Evolutionary conservation across 495 filamentous ascomycete species (phyloP).

Genomic region (Xylaria intraflava): DNA sequence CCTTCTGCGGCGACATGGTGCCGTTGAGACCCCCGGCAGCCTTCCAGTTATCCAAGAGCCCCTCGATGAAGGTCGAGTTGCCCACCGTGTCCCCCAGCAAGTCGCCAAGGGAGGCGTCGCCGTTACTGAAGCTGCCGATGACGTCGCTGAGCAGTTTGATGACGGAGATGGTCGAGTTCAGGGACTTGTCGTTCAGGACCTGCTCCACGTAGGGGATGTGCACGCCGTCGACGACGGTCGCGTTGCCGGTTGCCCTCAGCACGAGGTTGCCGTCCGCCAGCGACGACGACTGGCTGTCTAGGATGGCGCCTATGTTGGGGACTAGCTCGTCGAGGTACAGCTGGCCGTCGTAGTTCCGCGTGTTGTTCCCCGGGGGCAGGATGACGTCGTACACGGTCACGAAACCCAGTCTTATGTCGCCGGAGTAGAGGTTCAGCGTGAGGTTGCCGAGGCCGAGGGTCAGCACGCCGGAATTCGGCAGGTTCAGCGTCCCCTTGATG

Average conservation of each 20-base stretch:
- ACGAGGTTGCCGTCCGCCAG: slow-evolving; percentile 33
- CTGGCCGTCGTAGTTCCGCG: slow-evolving; percentile 31
- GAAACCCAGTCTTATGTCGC: slow-evolving; percentile 34
- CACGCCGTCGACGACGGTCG: slow-evolving; percentile 36
- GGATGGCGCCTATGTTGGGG: slow-evolving; percentile 32
- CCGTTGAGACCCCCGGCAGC: neutral
- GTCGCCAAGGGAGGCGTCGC: slow-evolving; percentile 12
- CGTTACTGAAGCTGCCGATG: slow-evolving; percentile 22
- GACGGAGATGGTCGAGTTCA: slow-evolving; percentile 32
- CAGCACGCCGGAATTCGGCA: slow-evolving; percentile 43
- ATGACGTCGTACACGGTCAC: slow-evolving; percentile 35
- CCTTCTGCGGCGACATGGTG: slow-evolving; percentile 7
- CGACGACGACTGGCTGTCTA: slow-evolving; percentile 26
- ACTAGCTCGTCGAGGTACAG: slow-evolving; percentile 28
- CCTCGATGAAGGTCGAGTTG: slow-evolving; percentile 25
- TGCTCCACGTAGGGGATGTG: slow-evolving; percentile 40
- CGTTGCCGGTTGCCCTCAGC: slow-evolving; percentile 37
- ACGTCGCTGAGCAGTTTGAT: slow-evolving; percentile 31
- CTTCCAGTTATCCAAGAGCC: slow-evolving; percentile 21
- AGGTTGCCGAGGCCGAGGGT: slow-evolving; percentile 45
- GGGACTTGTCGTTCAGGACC: slow-evolving; percentile 37
- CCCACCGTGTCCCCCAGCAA: slow-evolving; percentile 23
- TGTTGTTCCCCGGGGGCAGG: slow-evolving; percentile 42
- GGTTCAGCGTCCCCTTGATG: slow-evolving; percentile 28
- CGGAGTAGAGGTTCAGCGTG: slow-evolving; percentile 36